Conservation (phyloP, 805 yeast species). For the Wickerhamomyces bisporus region DNA sequence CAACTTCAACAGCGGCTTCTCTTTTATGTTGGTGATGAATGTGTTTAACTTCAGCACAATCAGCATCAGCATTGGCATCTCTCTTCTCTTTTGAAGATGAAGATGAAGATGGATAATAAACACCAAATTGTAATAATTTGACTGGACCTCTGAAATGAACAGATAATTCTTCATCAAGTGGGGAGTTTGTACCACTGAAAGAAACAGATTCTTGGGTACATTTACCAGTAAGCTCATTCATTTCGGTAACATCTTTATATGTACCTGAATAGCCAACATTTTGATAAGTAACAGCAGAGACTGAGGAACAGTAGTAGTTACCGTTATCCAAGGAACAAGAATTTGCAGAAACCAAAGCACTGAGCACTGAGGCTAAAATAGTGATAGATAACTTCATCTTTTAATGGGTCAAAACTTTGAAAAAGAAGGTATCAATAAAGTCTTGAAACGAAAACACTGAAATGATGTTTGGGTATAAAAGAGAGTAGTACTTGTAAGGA, state of each 20-base stretch:
- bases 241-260: slow-evolving; percentile 71
- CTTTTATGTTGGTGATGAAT: slow-evolving; percentile 51
- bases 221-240: slow-evolving; percentile 65
- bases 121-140: slow-evolving; percentile 79
- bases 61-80: slow-evolving; percentile 34
- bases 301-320: slow-evolving; percentile 77
- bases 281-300: slow-evolving; percentile 58
- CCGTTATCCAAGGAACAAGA: slow-evolving; percentile 52
- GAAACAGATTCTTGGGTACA: slow-evolving; percentile 56
- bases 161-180: slow-evolving; percentile 81
- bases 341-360: slow-evolving; percentile 23
- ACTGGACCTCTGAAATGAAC: slow-evolving; percentile 91
- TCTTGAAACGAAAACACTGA: no score
- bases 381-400: slow-evolving; percentile 21
- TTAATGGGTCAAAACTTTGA: not conserved
- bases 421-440: no score
- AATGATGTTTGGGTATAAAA: no score
- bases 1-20: slow-evolving; percentile 55
- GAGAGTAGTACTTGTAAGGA: no score
- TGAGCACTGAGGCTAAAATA: slow-evolving; percentile 17
- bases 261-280: slow-evolving; percentile 84
- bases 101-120: slow-evolving; percentile 64
- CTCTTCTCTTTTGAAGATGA: slow-evolving; percentile 37
- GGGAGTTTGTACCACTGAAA: slow-evolving; percentile 71
- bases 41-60: slow-evolving; percentile 28